phyloP scores from a whole-genome alignment of 2,329 filamentous ascomycete genomes.

The Tolypocladium ophioglossoides region DNA sequence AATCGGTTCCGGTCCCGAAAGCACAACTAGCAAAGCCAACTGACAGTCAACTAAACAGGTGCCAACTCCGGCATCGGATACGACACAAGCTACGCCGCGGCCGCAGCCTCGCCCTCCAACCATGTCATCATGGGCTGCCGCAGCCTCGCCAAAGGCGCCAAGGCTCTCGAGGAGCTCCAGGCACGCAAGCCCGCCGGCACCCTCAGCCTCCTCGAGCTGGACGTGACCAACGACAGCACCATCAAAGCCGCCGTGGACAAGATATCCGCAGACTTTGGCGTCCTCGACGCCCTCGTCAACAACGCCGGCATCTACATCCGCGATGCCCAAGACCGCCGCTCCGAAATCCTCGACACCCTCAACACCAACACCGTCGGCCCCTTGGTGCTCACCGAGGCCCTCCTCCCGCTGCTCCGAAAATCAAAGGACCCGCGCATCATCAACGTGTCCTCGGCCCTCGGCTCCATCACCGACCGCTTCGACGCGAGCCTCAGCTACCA shows the following conservation, averaged over 20 bases:
- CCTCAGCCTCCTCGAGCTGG: conserved; percentile 46
- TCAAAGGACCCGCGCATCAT: conserved; percentile 17
- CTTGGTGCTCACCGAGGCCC: conserved; percentile 15
- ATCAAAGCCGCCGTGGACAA: conserved; percentile 42
- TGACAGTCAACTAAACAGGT: conserved; percentile 12
- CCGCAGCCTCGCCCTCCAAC: conserved; percentile 24
- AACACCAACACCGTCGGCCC: conserved; percentile 28
- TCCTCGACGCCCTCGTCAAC: conserved; percentile 47
- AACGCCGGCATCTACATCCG: conserved; percentile 48
- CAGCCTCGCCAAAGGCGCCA: conserved; percentile 22
- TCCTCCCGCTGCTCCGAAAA: conserved; percentile 20
- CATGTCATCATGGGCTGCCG: conserved; percentile 28
- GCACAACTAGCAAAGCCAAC: not conserved
- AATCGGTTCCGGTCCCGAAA: not conserved
- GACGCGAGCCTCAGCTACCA: conserved; percentile 1
- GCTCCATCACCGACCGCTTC: conserved; percentile 17
- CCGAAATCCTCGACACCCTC: conserved; percentile 22
- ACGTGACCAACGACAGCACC: conserved; percentile 48
- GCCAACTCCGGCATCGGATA: conserved; percentile 37
- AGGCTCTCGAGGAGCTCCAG: conserved; percentile 15
- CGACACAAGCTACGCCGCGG: conserved; percentile 22
- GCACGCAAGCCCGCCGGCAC: conserved; percentile 37
- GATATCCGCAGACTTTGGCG: conserved; percentile 33
- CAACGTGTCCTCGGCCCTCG: conserved; percentile 21
- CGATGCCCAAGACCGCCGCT: conserved; percentile 23